Evolutionary conservation across 352 stramenopile genomes (phyloP), one percentile per base, ranked within the genome.

Genomic region (Pythium folliculosum): DNA sequence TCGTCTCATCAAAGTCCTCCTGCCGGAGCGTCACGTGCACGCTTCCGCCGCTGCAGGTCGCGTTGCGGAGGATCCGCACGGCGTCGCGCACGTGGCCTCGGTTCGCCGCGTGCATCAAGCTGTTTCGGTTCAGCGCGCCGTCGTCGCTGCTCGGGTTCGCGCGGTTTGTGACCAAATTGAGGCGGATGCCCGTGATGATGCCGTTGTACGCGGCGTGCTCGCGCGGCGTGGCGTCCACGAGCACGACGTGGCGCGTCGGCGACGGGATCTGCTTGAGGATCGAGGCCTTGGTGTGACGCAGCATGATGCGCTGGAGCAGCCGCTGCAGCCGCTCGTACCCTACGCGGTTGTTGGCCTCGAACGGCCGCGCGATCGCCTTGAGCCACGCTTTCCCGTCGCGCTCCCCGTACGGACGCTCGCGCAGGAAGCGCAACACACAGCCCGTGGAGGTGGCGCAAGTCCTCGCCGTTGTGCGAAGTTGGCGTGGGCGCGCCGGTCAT

Each of bases 401-500:
- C 37, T 84, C 72, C 0, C 94, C 92, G 72, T 94, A 98, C n/a
- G 78, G 81, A 19, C 80, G 52, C 63, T 98, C 94, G 21, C 90
- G 78, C 7, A 99, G 54, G 64, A 98, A 99, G 3, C 91, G 80
- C 0, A 98, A 48, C 1, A n/a, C n/a, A n/a, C n/a, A 99, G 70
- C 23, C 87, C 88, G 60, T 97, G 91, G 65, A 99, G 83, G 61
- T 97, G 94, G 1, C 78, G 80, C 8, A 99, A 71, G 38, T 94
- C 94, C 1, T 77, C 71, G n/a, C 76, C 90, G 60, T 96, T 80
- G 19, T 94, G 78, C 0, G 82, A 89, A 60, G 96, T 96, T 37
- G 91, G 89, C 13, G 96, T 98, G 17, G 97, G 97, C 19, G 97
- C 99, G 51, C 97, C 97, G 3, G 95, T 99, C 96, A 99, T 99